Evolutionary conservation across 306 rosid species (phyloP).

Genomic region (Vigna mungo): DNA sequence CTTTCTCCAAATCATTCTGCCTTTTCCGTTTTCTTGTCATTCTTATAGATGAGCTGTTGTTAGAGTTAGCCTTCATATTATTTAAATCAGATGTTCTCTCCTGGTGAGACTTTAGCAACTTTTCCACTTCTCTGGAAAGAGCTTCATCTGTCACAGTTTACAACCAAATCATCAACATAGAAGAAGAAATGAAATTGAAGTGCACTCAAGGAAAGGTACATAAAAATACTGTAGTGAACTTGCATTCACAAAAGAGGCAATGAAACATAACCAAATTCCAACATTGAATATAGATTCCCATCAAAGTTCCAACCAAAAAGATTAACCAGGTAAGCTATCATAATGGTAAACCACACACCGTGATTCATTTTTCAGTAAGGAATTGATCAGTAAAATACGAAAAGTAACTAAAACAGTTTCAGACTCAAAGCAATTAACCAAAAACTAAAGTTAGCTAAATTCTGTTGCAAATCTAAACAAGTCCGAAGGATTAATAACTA

Average conservation of each 20-base stretch:
- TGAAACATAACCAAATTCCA: conserved; percentile 35
- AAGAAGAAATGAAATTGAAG: conserved; percentile 35
- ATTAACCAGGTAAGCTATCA: conserved; percentile 30
- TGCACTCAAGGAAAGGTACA: conserved; percentile 12
- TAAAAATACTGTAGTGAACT: conserved; percentile 16
- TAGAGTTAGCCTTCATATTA: conserved; percentile 36
- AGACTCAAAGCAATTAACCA: neutral
- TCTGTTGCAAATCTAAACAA: neutral
- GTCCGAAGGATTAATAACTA: neutral
- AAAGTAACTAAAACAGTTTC: neutral
- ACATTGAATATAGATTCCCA: conserved; percentile 21
- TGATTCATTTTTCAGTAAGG: conserved; percentile 2
- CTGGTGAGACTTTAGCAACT: conserved; percentile 54
- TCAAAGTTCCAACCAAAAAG: conserved; percentile 16
- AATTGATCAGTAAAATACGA: conserved; percentile 1
- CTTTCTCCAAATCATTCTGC: conserved; percentile 49
- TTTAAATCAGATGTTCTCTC: conserved; percentile 50
- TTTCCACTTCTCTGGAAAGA: conserved; percentile 74
- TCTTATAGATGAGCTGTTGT: conserved; percentile 48
- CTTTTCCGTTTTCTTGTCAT: conserved; percentile 61
- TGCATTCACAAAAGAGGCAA: conserved; percentile 27
- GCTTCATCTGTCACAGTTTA: conserved; percentile 62
- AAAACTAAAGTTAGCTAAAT: neutral
- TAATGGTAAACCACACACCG: conserved; percentile 4
- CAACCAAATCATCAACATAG: conserved; percentile 40